Percentiles rank a stretch among this genome's conserved stretches.
phyloP scores from a whole-genome alignment of 2,329 filamentous ascomycete species.

The Alternaria incomplexa region DNA sequence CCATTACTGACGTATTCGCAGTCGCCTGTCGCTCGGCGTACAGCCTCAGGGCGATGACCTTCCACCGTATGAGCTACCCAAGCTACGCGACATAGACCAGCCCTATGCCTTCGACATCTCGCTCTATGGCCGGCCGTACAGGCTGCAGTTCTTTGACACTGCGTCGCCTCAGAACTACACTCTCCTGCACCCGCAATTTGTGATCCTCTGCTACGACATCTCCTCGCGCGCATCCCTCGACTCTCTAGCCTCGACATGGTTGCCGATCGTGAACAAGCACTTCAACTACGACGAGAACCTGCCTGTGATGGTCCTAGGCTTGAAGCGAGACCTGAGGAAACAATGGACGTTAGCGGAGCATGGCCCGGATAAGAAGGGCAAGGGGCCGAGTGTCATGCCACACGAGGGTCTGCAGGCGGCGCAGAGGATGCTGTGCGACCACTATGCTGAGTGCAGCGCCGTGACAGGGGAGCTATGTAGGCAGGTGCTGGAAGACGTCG shows the following conservation, averaged over 20 bases:
- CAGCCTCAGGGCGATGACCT: constrained; percentile 33
- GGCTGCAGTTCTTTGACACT: constrained; percentile 64
- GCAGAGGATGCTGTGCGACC: constrained; percentile 65
- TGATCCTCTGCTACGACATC: constrained; percentile 66
- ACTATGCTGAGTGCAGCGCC: constrained; percentile 68
- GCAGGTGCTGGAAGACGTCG: constrained; percentile 67
- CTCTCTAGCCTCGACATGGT: constrained; percentile 55
- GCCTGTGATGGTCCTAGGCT: constrained; percentile 64
- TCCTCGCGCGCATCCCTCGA: constrained; percentile 58
- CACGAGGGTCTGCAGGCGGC: constrained; percentile 58
- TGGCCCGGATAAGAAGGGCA: constrained; percentile 43
- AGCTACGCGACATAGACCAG: constrained; percentile 62
- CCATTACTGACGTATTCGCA: constrained; percentile 10
- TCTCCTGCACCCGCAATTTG: constrained; percentile 59
- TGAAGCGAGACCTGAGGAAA: constrained; percentile 63
- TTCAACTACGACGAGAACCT: constrained; percentile 61
- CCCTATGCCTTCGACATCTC: constrained; percentile 65
- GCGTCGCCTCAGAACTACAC: constrained; percentile 64
- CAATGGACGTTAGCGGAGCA: constrained; percentile 50
- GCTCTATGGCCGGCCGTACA: constrained; percentile 62
- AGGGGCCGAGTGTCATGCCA: constrained; percentile 56
- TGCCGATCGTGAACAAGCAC: constrained; percentile 54
- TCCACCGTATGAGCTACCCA: constrained; percentile 48
- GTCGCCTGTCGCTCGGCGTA: constrained; percentile 42
- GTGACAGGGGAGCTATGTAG: constrained; percentile 65